Evolutionary conservation across 352 stramenopile species (phyloP).

Genomic region (Pythium dissimile): DNA sequence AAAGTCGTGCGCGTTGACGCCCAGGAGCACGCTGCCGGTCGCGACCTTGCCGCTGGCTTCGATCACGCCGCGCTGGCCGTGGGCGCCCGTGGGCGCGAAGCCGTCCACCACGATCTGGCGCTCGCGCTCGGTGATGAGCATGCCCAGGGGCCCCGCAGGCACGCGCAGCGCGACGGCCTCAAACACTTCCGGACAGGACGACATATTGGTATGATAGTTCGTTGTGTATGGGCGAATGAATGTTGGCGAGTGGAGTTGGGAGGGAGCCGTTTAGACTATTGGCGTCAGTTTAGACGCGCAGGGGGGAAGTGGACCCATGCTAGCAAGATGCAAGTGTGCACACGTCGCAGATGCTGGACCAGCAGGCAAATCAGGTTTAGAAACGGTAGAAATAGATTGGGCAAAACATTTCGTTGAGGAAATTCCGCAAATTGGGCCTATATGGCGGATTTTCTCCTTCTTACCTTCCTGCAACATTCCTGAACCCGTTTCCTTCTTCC

Average conservation of each 20-base stretch:
- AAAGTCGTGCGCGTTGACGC: conserved; percentile 76
- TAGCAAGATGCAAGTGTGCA: conserved; percentile 6
- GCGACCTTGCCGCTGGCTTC: conserved; percentile 22
- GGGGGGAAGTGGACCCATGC: conserved; percentile 4
- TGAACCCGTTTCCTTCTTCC: neutral
- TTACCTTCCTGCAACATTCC: neutral
- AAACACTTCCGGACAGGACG: conserved; percentile 15
- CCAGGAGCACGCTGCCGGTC: conserved; percentile 47
- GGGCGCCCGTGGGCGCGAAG: conserved; percentile 55
- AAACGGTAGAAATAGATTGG: conserved; percentile 8
- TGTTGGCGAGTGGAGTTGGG: neutral
- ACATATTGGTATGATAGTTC: conserved; percentile 17
- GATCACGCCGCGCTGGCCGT: conserved; percentile 38
- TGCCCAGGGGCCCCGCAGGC: conserved; percentile 57
- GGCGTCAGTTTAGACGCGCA: too few relatives aligned
- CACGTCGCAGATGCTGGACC: conserved; percentile 8
- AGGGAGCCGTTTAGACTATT: too few relatives aligned
- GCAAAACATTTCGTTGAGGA: too few relatives aligned
- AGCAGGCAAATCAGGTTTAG: conserved; percentile 16
- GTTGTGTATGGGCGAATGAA: neutral
- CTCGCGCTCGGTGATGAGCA: conserved; percentile 70
- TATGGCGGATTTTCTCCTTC: too few relatives aligned
- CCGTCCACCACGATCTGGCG: conserved; percentile 62
- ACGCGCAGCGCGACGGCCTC: conserved; percentile 62
- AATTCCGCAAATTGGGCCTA: too few relatives aligned